Percentiles rank a stretch among this genome's conserved stretches.
Evolutionary conservation across 1,284 basidiomycete genomes (phyloP).

Genomic region (Puccinia polysora): DNA sequence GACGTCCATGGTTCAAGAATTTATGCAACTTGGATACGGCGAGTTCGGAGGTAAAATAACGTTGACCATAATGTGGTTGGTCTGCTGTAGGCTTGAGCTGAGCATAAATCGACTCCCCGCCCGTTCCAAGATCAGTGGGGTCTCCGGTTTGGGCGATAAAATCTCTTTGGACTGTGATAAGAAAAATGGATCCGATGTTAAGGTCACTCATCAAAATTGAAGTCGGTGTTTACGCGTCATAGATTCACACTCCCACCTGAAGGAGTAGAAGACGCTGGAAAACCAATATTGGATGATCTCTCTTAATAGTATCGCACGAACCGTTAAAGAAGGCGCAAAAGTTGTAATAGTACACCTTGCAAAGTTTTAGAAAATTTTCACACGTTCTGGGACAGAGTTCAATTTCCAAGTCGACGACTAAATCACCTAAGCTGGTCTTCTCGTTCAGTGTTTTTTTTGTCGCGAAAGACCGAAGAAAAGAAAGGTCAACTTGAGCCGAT

Average conservation of each 20-base stretch:
- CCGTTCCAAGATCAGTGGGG: constrained; percentile 87
- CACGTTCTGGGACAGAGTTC: constrained; percentile 81
- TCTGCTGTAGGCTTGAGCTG: background rate
- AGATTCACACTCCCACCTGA: background rate
- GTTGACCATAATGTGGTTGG: constrained; percentile 7
- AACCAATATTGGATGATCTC: background rate
- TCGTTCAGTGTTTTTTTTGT: background rate
- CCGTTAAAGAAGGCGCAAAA: constrained; percentile 95
- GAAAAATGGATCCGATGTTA: background rate
- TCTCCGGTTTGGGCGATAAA: constrained; percentile 94
- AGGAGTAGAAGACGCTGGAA: background rate
- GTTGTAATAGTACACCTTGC: constrained; percentile 94
- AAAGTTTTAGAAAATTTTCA: constrained; percentile 94
- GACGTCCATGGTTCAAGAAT: constrained; percentile 71
- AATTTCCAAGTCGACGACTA: constrained; percentile 74
- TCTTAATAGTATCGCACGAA: constrained; percentile 54
- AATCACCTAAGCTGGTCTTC: constrained; percentile 38
- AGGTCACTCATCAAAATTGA: background rate
- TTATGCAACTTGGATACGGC: constrained; percentile 34
- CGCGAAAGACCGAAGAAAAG: background rate
- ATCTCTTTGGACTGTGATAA: constrained; percentile 77
- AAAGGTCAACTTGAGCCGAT: background rate
- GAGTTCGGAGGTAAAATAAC: constrained; percentile 29
- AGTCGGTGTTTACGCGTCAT: background rate
- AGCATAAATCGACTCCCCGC: constrained; percentile 70